These are phyloP conservation scores for Erucastrum elatum DNA, from an alignment of 345 rosid species.

Conservation along the genomic window DNA sequence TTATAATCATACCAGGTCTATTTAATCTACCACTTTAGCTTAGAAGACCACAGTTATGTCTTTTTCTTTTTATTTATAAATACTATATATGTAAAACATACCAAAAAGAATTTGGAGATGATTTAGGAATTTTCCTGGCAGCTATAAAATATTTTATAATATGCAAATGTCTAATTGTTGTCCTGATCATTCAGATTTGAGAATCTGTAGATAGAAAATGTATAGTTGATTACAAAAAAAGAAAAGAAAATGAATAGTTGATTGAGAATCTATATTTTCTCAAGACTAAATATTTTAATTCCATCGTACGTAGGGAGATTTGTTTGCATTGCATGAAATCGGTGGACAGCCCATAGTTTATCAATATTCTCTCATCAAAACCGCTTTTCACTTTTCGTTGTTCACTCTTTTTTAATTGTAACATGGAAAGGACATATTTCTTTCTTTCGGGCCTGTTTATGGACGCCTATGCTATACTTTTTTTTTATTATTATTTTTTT, in stretches of 20 bases:
- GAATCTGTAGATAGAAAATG: slow-evolving; percentile 5
- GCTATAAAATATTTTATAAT: background rate
- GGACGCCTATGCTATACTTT: background rate
- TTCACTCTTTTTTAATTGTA: background rate
- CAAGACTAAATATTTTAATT: background rate
- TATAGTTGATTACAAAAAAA: background rate
- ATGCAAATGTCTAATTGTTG: slow-evolving; percentile 1
- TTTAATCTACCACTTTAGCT: slow-evolving; percentile 5
- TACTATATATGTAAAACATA: background rate
- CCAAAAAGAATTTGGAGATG: background rate
- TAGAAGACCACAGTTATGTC: slow-evolving; percentile 8
- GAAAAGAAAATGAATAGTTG: background rate
- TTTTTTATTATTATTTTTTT: too few relatives aligned
- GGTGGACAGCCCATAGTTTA: slow-evolving; percentile 43
- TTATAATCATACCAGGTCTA: slow-evolving; percentile 1
- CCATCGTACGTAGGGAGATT: slow-evolving; percentile 31
- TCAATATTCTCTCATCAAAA: slow-evolving; percentile 29
- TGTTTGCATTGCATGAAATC: slow-evolving; percentile 44
- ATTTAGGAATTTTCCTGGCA: background rate
- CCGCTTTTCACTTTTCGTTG: slow-evolving; percentile 29
- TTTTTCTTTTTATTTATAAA: background rate
- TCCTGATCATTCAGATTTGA: background rate
- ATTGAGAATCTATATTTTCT: slow-evolving; percentile 17
- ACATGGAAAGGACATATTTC: slow-evolving; percentile 22
- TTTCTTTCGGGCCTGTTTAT: slow-evolving; percentile 26